Base-by-base conservation (phyloP, 2,329 filamentous ascomycete species). In the Dactylellina leptospora region DNA sequence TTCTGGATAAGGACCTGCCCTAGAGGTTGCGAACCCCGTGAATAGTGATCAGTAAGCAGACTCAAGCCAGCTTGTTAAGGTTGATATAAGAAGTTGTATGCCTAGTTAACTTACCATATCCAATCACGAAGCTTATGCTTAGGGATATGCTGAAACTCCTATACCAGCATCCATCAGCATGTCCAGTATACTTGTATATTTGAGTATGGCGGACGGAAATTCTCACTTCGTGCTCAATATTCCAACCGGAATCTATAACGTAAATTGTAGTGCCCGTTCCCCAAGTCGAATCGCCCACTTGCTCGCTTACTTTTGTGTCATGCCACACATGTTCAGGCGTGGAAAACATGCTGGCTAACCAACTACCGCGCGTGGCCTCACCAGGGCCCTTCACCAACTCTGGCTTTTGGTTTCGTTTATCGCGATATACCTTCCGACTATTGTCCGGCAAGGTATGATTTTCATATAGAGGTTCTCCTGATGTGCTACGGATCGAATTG, bases 281-380 rank as follows among this genome's bases (percentile, higher is more conserved):
- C 30, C 4, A 9, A 13, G 16, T 61, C n/a, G n/a, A n/a, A 6
- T 61, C 56, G 22, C 51, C 56, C 1, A n/a, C 20, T 18, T n/a
- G 5, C 8, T n/a, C 30, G 51, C 5, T 23, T 6, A 13, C 13
- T 22, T 45, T 45, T 51, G 9, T 23, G 1, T 1, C 4, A 5
- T n/a, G 47, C 59, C 47, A 63, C 9, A 22, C 6, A 4, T 18
- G 16, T n/a, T 54, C 23, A 9, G 59, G 59, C 9, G 48, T 53
- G 1, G 36, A 63, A 23, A 63, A 1, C 23, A 25, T 48, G n/a
- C 25, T 9, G 11, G 36, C 36, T 40, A 40, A 40, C 18, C 18
- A 40, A 11, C 36, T 1, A 16, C 4, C 10, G 36, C 36, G 8
- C 13, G 18, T 40, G 10, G 3, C 8, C 13, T 16, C 5, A 40